A percentile compares a stretch with the other conserved stretches of the same genome.
These are phyloP conservation scores for Allium cepa DNA, from an alignment of 106 monocot species.

Conservation along the genomic window DNA sequence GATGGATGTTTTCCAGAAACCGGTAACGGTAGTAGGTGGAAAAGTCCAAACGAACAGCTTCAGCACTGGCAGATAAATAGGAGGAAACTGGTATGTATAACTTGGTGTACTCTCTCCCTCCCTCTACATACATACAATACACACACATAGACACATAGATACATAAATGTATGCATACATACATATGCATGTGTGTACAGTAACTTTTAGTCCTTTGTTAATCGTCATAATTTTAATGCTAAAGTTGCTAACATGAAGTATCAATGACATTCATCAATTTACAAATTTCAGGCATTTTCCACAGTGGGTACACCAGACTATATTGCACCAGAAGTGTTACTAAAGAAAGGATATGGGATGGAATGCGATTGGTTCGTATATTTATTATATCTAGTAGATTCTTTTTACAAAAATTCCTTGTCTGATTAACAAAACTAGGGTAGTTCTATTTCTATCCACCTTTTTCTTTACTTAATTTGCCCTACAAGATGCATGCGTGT, in stretches of 20 bases:
- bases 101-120: too few species aligned
- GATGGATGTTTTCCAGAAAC: constrained; percentile 59
- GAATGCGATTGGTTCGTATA: constrained; percentile 94
- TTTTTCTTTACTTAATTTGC: background rate
- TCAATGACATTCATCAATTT: constrained; percentile 2
- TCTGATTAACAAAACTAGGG: too few species aligned
- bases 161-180: too few species aligned
- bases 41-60: constrained; percentile 79
- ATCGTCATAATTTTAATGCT: background rate
- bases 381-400: background rate
- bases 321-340: constrained; percentile 96
- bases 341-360: constrained; percentile 99
- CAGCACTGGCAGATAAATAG: constrained; percentile 97
- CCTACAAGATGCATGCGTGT: background rate
- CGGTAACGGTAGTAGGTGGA: constrained; percentile 69
- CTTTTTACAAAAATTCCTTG: too few species aligned
- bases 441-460: constrained; percentile 4
- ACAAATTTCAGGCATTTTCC: constrained; percentile 76
- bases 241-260: constrained; percentile 1
- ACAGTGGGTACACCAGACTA: constrained; percentile 98
- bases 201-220: constrained; percentile 6
- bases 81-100: constrained; percentile 62
- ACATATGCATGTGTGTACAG: too few species aligned
- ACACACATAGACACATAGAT: too few species aligned
- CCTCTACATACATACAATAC: too few species aligned